Conservation (phyloP, 2,329 filamentous ascomycete species). For the Hymenoscyphus fraxineus region DNA sequence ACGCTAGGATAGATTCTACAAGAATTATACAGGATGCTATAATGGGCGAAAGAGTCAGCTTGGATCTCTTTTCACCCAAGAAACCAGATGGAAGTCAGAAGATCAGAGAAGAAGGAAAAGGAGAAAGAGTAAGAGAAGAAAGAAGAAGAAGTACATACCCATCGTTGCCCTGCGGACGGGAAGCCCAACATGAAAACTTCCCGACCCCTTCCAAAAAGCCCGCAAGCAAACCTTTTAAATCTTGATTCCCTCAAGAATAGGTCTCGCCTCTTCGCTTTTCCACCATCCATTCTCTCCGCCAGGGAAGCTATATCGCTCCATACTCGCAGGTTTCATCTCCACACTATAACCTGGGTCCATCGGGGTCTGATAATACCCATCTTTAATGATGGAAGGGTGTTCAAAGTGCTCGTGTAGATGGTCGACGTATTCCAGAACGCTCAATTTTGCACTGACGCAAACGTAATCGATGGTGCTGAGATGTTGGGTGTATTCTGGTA, state of each 20-base stretch:
- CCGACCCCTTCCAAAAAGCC: slow-evolving; percentile 3
- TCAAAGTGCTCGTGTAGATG: slow-evolving; percentile 92
- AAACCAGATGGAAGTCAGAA: background rate
- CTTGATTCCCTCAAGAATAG: slow-evolving; percentile 35
- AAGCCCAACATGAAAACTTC: slow-evolving; percentile 14
- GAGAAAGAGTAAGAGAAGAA: background rate
- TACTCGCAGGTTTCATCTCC: slow-evolving; percentile 87
- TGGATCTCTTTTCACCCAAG: background rate
- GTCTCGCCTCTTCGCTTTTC: slow-evolving; percentile 56
- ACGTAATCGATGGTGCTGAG: slow-evolving; percentile 91
- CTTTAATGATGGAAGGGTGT: slow-evolving; percentile 73
- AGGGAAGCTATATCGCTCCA: slow-evolving; percentile 75
- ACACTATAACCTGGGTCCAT: slow-evolving; percentile 82
- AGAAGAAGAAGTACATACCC: background rate
- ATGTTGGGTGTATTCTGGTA: slow-evolving; percentile 93
- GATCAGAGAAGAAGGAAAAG: too few species aligned
- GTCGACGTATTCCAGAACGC: slow-evolving; percentile 86
- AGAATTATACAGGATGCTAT: slow-evolving; percentile 19
- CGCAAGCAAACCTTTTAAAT: slow-evolving; percentile 22
- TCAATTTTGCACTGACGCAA: slow-evolving; percentile 74
- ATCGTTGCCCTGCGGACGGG: slow-evolving; percentile 14
- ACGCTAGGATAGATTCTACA: slow-evolving; percentile 6
- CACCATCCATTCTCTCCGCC: slow-evolving; percentile 80
- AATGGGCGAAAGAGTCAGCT: background rate
- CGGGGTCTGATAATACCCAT: slow-evolving; percentile 86